Base-by-base conservation (phyloP, 345 rosid species). In the Noccaea caerulescens region DNA sequence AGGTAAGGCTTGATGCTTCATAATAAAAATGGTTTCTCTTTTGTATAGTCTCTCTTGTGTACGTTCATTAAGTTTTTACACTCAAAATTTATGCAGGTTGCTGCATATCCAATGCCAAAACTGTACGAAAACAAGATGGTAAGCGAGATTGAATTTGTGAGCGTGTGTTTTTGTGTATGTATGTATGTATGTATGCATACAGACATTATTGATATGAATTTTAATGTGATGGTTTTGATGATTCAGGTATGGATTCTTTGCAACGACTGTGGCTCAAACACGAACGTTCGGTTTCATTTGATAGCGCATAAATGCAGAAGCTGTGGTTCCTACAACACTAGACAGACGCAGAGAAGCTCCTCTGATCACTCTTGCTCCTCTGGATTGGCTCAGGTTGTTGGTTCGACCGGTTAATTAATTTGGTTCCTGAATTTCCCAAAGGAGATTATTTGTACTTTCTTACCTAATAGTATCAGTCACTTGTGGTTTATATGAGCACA, bases 181-280 rank as follows among this genome's bases (percentile, higher is more conserved):
- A 3, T 46, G 41, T 20, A 45, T 8, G 9, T 18, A 18, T 18
- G 20, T 18, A 18, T 18, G 23, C 23, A 20, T 20, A 20, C 23
- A 20, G 23, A 20, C 33, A 42, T 43, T 43, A 20, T 10, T 68
- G 30, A 42, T 23, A 38, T 66, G 59, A 59, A 27, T 6, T 37
- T 2, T 2, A 20, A 41, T 25, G 50, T 20, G 61, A 2, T 61
- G 23, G 30, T 27, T 25, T 25, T 9, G 18, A 9, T 66, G 44
- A 51, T 11, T 51, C 56, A 90, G 92, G 85, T 89, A 13, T 92
- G 93, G 98, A 90, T 92, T 56, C 91, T 92, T 3, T 92, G 96
- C 88, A 90, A 92, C 14, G 98, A 92, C 52, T 92, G 96, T 5
- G 85, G 89, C 3, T 72, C 80, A 44, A 88, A 83, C 57, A 79